A percentile compares a stretch with the other conserved stretches of the same genome.
phyloP scores from a whole-genome alignment of 371 early-diverging fungal species.

The Lichtheimia hyalospora region DNA sequence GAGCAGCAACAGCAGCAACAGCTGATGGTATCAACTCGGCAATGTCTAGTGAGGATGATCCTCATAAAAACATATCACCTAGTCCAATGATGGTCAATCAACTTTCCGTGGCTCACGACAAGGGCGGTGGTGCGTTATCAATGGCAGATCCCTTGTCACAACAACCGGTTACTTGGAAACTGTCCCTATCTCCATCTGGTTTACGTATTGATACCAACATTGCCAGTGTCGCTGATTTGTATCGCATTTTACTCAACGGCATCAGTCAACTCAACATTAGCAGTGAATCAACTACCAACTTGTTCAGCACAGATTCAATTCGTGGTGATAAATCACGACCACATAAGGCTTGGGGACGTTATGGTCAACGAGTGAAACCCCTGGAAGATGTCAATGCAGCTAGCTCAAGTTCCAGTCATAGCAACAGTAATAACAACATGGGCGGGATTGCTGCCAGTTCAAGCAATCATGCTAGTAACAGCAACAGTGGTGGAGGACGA shows the following conservation, averaged over 20 bases:
- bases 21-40: not conserved
- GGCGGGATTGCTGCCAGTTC: not conserved
- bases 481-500: slow-evolving; percentile 19
- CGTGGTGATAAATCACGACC: slow-evolving; percentile 13
- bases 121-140: not conserved
- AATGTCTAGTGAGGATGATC: slow-evolving; percentile 12
- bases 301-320: slow-evolving; percentile 40
- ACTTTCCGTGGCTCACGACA: slow-evolving; percentile 1
- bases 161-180: slow-evolving; percentile 48
- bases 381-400: slow-evolving; percentile 5
- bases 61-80: slow-evolving; percentile 2
- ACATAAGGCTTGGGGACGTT: slow-evolving; percentile 13
- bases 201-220: slow-evolving; percentile 54
- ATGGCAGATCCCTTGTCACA: slow-evolving; percentile 11
- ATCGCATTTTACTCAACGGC: slow-evolving; percentile 47
- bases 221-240: slow-evolving; percentile 51
- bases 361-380: slow-evolving; percentile 10
- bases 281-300: slow-evolving; percentile 33
- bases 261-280: slow-evolving; percentile 52
- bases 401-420: not conserved
- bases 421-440: not conserved
- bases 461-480: too few relatives aligned
- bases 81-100: slow-evolving; percentile 9
- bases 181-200: slow-evolving; percentile 49
- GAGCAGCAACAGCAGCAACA: slow-evolving; percentile 8